A percentile compares a stretch with the other conserved stretches of the same genome.
These are phyloP conservation scores for Suaeda aralocaspica DNA, from an alignment of 148 eudicot genomes.

Conservation along the genomic window DNA sequence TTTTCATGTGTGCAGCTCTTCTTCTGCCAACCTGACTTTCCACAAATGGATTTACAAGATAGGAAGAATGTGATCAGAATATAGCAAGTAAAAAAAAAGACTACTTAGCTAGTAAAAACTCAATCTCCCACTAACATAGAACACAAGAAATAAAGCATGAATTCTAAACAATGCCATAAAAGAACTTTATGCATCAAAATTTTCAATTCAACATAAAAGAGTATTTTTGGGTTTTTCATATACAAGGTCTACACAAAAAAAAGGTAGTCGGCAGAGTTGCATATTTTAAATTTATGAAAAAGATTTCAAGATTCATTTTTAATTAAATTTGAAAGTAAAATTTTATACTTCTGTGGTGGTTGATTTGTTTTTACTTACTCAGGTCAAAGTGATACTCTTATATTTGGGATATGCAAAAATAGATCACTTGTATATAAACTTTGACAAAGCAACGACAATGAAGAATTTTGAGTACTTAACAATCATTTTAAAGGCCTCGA, in stretches of 20 bases:
- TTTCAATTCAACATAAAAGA: no score
- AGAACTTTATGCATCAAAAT: no score
- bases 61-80: not conserved
- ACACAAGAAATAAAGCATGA: not conserved
- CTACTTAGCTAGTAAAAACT: not conserved
- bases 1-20: constrained; percentile 61
- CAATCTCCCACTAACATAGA: not conserved
- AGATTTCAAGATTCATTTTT: no score
- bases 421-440: not conserved
- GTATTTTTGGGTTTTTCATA: no score
- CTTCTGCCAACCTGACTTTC: constrained; percentile 63
- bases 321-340: no score
- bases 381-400: not conserved
- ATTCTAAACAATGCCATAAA: not conserved
- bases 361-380: not conserved
- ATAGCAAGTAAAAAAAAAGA: not conserved
- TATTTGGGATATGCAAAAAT: not conserved
- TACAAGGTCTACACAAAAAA: no score
- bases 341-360: no score
- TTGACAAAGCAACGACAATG: not conserved
- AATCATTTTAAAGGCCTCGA: not conserved
- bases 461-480: no score
- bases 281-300: no score
- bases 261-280: no score
- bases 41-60: not conserved